Evolutionary conservation across 2,329 filamentous ascomycete species (phyloP).

Genomic region (Cyphellophora europaea): DNA sequence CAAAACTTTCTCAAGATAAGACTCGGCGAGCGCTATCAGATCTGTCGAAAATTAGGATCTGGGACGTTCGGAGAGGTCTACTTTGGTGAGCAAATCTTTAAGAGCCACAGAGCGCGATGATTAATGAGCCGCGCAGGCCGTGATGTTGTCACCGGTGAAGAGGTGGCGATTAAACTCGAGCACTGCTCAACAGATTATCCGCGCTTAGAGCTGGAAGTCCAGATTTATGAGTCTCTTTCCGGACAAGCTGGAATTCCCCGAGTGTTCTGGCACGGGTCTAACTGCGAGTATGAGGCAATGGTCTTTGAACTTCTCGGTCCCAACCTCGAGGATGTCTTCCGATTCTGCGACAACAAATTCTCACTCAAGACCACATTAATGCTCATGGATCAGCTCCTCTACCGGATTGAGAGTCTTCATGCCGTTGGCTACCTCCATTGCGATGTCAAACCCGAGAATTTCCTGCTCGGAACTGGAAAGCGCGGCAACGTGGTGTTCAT

Average conservation of each 20-base stretch:
- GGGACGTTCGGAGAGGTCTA: slow-evolving; percentile 11
- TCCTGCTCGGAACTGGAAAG: slow-evolving; percentile 19
- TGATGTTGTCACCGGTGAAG: slow-evolving; percentile 8
- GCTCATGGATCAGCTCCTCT: slow-evolving; percentile 21
- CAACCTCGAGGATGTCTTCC: slow-evolving; percentile 22
- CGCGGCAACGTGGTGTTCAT: slow-evolving; percentile 20
- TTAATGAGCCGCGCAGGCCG: slow-evolving; percentile 1
- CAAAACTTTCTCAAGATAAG: slow-evolving; percentile 5
- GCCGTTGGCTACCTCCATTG: slow-evolving; percentile 18
- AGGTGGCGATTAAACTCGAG: slow-evolving; percentile 15
- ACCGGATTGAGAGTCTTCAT: slow-evolving; percentile 20
- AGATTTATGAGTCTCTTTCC: slow-evolving; percentile 5
- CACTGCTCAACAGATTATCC: slow-evolving; percentile 5
- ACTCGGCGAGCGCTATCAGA: slow-evolving; percentile 8
- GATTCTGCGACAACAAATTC: slow-evolving; percentile 20
- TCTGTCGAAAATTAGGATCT: slow-evolving; percentile 6
- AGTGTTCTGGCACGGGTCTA: slow-evolving; percentile 9
- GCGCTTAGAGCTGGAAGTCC: slow-evolving; percentile 7
- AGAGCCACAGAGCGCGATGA: background rate
- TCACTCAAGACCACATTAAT: slow-evolving; percentile 23
- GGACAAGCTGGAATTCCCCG: slow-evolving; percentile 7
- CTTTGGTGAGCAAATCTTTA: slow-evolving; percentile 4
- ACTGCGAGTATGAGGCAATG: slow-evolving; percentile 12
- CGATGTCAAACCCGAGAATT: slow-evolving; percentile 24
- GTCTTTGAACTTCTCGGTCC: slow-evolving; percentile 19